These are phyloP conservation scores for Pseudogymnoascus sp. DNA, from an alignment of 2,329 filamentous ascomycete genomes.

Conservation along the genomic window DNA sequence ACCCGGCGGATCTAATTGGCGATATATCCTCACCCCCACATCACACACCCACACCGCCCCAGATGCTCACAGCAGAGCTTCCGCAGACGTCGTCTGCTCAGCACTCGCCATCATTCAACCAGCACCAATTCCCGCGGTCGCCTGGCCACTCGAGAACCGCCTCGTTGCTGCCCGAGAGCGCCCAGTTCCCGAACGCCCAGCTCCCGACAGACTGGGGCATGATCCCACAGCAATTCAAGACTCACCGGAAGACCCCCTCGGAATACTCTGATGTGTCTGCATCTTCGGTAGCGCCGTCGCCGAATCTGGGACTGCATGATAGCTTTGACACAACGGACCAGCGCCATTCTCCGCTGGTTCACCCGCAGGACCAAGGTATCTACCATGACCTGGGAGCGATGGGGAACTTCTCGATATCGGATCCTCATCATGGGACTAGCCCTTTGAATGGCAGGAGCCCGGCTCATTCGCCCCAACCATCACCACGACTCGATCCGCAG, in stretches of 20 bases:
- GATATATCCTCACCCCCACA: constrained; percentile 40
- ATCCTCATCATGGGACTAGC: constrained; percentile 50
- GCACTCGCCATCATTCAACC: constrained; percentile 12
- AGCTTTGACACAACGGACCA: constrained; percentile 67
- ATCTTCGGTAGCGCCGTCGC: constrained; percentile 77
- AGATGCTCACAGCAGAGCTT: constrained; percentile 19
- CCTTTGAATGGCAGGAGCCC: constrained; percentile 72
- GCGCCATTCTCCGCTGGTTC: constrained; percentile 73
- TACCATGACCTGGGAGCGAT: constrained; percentile 76
- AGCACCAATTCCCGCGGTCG: constrained; percentile 26
- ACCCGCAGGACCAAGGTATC: constrained; percentile 62
- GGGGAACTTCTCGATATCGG: constrained; percentile 72
- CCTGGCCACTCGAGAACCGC: constrained; percentile 28
- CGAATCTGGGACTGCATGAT: constrained; percentile 71
- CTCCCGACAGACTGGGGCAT: constrained; percentile 50
- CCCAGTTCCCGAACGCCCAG: constrained; percentile 44
- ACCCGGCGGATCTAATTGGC: constrained; percentile 40
- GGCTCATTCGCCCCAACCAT: constrained; percentile 65
- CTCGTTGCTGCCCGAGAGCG: constrained; percentile 30
- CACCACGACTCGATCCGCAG: constrained; percentile 53
- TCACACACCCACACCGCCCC: constrained; percentile 25
- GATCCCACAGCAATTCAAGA: constrained; percentile 58
- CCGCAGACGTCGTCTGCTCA: constrained; percentile 12
- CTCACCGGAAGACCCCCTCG: constrained; percentile 80
- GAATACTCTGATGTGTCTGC: constrained; percentile 88